Percentiles rank a stretch among this genome's conserved stretches.
These are phyloP conservation scores for Tylopilus sp. DNA, from an alignment of 768 basidiomycete species.

Conservation along the genomic window DNA sequence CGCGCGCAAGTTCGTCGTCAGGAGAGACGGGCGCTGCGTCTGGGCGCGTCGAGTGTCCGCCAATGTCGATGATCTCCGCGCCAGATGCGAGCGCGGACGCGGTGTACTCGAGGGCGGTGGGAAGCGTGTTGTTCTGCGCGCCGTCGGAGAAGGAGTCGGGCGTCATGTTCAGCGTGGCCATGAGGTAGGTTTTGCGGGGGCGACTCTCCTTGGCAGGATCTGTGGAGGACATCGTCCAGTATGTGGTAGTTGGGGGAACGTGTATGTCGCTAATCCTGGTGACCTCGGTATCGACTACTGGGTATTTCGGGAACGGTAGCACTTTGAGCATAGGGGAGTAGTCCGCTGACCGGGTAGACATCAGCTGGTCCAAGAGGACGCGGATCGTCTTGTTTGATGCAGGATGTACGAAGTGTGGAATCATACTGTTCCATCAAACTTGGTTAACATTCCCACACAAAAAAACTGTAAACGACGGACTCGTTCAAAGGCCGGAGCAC, in stretches of 20 bases:
- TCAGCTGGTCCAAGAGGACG: conserved; percentile 42
- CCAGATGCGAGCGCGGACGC: conserved; percentile 48
- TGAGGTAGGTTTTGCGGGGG: conserved; percentile 57
- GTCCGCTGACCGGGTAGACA: conserved; percentile 25
- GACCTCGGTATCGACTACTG: conserved; percentile 24
- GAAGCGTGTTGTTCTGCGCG: conserved; percentile 34
- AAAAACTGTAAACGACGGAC: conserved; percentile 40
- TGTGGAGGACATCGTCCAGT: conserved; percentile 25
- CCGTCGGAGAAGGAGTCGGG: conserved; percentile 1
- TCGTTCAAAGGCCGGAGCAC: conserved; percentile 85
- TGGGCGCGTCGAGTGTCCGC: conserved; percentile 92
- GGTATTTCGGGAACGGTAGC: conserved; percentile 66
- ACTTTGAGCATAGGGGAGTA: conserved; percentile 63
- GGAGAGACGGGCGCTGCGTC: conserved; percentile 61
- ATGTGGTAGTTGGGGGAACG: conserved; percentile 20
- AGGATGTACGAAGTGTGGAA: conserved; percentile 74
- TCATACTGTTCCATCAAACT: conserved; percentile 53
- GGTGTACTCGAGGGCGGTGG: conserved; percentile 54
- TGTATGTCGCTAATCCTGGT: conserved; percentile 6
- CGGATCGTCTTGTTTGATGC: conserved; percentile 43
- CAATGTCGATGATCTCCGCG: conserved; percentile 84
- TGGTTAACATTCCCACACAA: background rate
- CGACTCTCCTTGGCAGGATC: conserved; percentile 10
- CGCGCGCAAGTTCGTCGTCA: conserved; percentile 69
- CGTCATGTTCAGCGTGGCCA: conserved; percentile 66